phyloP scores from a whole-genome alignment of 2,329 filamentous ascomycete species.

The Gremmenia infestans region DNA sequence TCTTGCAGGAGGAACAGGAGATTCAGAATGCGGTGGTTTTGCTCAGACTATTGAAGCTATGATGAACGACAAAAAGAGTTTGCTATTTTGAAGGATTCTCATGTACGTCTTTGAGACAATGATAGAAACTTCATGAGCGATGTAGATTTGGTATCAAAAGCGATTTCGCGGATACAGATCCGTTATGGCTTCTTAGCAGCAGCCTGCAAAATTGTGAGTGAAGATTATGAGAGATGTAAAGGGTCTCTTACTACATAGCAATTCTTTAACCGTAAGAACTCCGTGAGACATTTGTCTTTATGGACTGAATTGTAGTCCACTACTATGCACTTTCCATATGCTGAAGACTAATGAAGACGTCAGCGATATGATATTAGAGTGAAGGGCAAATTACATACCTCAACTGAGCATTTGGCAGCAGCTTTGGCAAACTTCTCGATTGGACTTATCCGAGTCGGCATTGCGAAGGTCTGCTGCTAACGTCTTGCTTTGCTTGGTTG shows the following conservation, averaged over 20 bases:
- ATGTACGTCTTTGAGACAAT: conserved; percentile 1
- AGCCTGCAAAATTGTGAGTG: conserved; percentile 35
- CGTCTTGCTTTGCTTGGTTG: neutral
- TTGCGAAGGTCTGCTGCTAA: conserved; percentile 8
- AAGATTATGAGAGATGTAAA: neutral
- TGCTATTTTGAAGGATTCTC: neutral
- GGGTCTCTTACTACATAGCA: conserved; percentile 68
- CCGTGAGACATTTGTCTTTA: conserved; percentile 83
- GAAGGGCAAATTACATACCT: conserved; percentile 42
- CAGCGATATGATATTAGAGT: conserved; percentile 1
- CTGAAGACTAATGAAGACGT: conserved; percentile 55
- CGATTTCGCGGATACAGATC: neutral
- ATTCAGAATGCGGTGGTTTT: conserved; percentile 78
- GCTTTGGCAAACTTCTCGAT: conserved; percentile 66
- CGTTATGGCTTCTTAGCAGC: conserved; percentile 45
- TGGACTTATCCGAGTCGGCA: conserved; percentile 47
- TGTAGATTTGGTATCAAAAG: conserved; percentile 7
- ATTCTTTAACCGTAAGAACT: conserved; percentile 81
- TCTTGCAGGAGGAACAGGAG: conserved; percentile 80
- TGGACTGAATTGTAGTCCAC: conserved; percentile 84
- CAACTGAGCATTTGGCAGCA: conserved; percentile 58
- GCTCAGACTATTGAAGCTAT: conserved; percentile 71
- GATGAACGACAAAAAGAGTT: conserved; percentile 23
- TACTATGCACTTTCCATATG: conserved; percentile 88
- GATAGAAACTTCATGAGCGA: conserved; percentile 1